phyloP scores from a whole-genome alignment of 2,329 filamentous ascomycete genomes.

The Penicillium sp. region DNA sequence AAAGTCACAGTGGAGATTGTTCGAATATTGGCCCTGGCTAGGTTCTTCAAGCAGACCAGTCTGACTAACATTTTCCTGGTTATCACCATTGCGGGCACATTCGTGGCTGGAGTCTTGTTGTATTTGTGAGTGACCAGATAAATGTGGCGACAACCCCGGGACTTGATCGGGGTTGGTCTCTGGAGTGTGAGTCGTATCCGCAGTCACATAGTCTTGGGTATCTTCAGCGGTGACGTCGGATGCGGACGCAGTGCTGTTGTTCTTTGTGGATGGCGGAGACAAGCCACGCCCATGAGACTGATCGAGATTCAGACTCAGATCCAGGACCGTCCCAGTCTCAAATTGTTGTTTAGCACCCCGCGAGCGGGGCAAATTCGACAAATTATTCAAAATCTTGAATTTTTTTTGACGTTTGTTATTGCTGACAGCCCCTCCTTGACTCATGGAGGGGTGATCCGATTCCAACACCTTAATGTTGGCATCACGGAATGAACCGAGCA shows the following conservation, averaged over 20 bases:
- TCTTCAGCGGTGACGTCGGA: not conserved
- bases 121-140: conserved; percentile 10
- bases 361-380: conserved; percentile 1
- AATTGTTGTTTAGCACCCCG: conserved; percentile 1
- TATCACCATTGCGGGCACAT: not conserved
- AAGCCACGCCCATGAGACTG: not conserved
- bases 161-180: not conserved
- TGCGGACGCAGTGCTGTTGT: not conserved
- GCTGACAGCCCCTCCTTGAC: conserved; percentile 17
- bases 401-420: conserved; percentile 21
- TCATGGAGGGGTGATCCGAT: conserved; percentile 33
- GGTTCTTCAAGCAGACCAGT: not conserved
- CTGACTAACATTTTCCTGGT: not conserved
- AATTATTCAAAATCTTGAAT: conserved; percentile 29
- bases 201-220: not conserved
- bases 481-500: conserved; percentile 32
- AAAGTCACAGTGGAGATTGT: conserved; percentile 3
- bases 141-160: conserved; percentile 6
- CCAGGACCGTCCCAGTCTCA: not conserved
- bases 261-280: not conserved
- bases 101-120: not conserved
- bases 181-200: not conserved
- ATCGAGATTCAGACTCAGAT: not conserved
- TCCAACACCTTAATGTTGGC: conserved; percentile 31
- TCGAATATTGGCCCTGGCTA: not conserved